These are phyloP conservation scores for Annulohypoxylon truncatum DNA, from an alignment of 2,329 filamentous ascomycete genomes.

Conservation along the genomic window DNA sequence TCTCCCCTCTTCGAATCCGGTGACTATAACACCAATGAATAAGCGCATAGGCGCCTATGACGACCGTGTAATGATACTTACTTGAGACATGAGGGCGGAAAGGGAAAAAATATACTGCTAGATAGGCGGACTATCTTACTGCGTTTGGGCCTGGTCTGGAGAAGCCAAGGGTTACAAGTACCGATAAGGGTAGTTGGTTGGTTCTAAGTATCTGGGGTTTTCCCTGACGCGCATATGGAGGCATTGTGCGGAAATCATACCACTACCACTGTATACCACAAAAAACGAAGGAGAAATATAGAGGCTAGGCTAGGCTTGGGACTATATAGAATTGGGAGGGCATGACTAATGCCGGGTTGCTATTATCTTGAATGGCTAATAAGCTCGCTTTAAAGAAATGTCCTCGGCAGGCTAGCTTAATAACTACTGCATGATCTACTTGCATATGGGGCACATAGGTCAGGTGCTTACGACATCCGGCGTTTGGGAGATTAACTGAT, in stretches of 20 bases:
- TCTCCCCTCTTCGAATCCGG: background rate
- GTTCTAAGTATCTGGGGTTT: background rate
- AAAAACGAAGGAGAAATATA: conserved; percentile 11
- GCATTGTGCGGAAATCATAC: background rate
- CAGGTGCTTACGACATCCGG: conserved; percentile 1
- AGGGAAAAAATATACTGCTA: background rate
- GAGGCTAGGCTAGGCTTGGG: conserved; percentile 8
- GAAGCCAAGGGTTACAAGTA: background rate
- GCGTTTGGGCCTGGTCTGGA: background rate
- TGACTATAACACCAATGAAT: background rate
- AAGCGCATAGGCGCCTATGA: background rate
- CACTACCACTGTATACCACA: conserved; percentile 22
- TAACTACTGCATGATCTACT: conserved; percentile 8
- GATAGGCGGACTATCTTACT: background rate
- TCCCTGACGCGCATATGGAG: background rate
- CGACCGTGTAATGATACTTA: conserved; percentile 14
- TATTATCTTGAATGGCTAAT: background rate
- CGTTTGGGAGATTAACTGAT: conserved; percentile 1
- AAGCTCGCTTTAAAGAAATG: background rate
- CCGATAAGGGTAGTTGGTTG: background rate
- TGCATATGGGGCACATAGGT: background rate
- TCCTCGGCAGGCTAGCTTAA: background rate
- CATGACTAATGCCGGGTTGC: background rate
- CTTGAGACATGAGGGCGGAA: background rate
- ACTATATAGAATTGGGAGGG: conserved; percentile 10